These are phyloP conservation scores for Mortierella sp. DNA, from an alignment of 371 early-diverging fungal species.

Conservation along the genomic window DNA sequence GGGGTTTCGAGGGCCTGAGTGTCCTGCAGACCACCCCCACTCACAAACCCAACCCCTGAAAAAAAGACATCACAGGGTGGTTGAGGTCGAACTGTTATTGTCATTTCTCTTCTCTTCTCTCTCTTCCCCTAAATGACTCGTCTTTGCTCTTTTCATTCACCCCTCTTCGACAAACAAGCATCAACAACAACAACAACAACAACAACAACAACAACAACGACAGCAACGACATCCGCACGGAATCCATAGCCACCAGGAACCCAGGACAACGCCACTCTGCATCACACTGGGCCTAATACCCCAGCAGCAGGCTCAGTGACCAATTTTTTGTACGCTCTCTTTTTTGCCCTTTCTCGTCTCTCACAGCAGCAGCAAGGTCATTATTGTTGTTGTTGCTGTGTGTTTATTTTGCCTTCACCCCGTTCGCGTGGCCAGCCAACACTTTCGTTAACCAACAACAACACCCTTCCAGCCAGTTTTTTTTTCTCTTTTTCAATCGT, in stretches of 20 bases:
- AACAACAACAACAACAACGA: no score
- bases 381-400: neutral
- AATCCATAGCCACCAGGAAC: neutral
- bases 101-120: neutral
- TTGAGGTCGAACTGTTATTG: slow-evolving; percentile 10
- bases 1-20: neutral
- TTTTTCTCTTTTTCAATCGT: neutral
- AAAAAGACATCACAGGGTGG: slow-evolving; percentile 12
- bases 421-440: neutral
- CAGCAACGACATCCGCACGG: neutral
- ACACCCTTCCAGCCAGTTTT: neutral
- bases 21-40: slow-evolving; percentile 5
- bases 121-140: neutral
- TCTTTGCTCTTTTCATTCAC: neutral
- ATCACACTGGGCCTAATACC: neutral
- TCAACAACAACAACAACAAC: neutral
- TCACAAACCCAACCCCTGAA: slow-evolving; percentile 14
- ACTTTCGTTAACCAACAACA: neutral
- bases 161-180: neutral
- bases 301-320: neutral
- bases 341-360: neutral
- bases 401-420: neutral
- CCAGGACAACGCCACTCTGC: neutral
- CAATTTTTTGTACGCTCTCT: neutral
- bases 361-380: neutral